A percentile compares a stretch with the other conserved stretches of the same genome.
Evolutionary conservation across 768 basidiomycete species (phyloP).

Genomic region (Dacryopinax primogenitus): DNA sequence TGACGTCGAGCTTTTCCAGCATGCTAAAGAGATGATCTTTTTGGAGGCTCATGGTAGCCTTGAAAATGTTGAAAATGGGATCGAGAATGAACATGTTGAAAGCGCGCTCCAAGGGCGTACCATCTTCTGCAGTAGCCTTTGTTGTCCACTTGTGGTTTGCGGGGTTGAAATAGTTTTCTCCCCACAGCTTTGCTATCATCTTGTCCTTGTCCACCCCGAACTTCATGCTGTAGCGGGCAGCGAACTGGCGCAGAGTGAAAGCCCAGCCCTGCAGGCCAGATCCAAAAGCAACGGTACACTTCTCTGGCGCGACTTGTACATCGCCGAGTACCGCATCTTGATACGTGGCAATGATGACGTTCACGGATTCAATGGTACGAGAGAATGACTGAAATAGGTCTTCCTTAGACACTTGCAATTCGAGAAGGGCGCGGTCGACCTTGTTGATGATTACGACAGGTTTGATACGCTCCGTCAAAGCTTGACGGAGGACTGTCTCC

Average conservation of each 20-base stretch:
- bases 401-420: constrained; percentile 95
- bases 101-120: constrained; percentile 89
- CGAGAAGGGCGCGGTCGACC: constrained; percentile 97
- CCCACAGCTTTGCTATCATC: constrained; percentile 97
- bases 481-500: constrained; percentile 96
- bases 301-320: constrained; percentile 96
- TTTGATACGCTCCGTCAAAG: constrained; percentile 96
- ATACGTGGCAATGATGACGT: constrained; percentile 98
- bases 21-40: constrained; percentile 73
- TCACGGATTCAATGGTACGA: constrained; percentile 93
- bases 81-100: constrained; percentile 98
- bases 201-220: constrained; percentile 98
- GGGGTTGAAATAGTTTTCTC: constrained; percentile 99
- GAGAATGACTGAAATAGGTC: constrained; percentile 94
- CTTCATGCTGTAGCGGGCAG: constrained; percentile 86
- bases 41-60: constrained; percentile 98
- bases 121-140: constrained; percentile 56
- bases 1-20: constrained; percentile 93
- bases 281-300: constrained; percentile 96
- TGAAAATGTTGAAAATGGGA: constrained; percentile 98
- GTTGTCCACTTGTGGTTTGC: constrained; percentile 93
- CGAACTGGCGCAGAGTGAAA: constrained; percentile 97
- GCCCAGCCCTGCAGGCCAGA: constrained; percentile 99
- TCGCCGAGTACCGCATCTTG: constrained; percentile 88
- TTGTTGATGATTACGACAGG: constrained; percentile 99